A percentile compares a stretch with the other conserved stretches of the same genome.
phyloP scores from a whole-genome alignment of 768 basidiomycete species.

The Daedalea quercina region DNA sequence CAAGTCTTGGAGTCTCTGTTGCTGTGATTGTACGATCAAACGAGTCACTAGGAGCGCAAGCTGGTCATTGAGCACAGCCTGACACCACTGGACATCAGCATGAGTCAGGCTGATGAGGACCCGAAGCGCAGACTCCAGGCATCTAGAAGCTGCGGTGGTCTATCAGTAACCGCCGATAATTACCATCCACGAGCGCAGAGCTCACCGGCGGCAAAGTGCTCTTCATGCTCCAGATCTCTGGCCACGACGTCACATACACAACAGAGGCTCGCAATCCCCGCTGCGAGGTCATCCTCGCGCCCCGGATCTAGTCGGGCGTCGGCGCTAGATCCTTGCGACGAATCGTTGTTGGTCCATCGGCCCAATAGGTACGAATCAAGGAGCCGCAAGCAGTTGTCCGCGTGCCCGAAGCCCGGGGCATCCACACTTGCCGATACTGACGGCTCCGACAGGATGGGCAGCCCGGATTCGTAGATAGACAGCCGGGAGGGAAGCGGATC shows the following conservation, averaged over 20 bases:
- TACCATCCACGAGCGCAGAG: not conserved
- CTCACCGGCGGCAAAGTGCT: constrained; percentile 7
- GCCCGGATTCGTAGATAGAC: constrained; percentile 32
- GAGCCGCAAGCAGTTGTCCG: constrained; percentile 50
- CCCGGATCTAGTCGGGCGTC: constrained; percentile 25
- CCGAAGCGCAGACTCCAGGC: constrained; percentile 52
- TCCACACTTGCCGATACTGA: constrained; percentile 11
- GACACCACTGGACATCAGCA: constrained; percentile 49
- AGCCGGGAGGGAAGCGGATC: constrained; percentile 32
- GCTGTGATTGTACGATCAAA: constrained; percentile 36
- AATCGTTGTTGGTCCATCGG: constrained; percentile 35
- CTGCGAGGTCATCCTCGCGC: constrained; percentile 37
- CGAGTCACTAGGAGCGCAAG: constrained; percentile 43
- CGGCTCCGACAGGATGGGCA: constrained; percentile 30
- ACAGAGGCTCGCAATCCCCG: constrained; percentile 45
- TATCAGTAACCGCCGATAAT: not conserved
- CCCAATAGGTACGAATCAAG: constrained; percentile 59
- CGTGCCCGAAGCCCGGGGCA: constrained; percentile 35
- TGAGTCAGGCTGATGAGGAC: constrained; percentile 71
- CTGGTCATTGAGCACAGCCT: constrained; percentile 39
- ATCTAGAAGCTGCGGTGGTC: constrained; percentile 37
- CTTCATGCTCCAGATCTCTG: constrained; percentile 16
- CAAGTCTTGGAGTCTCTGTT: constrained; percentile 7
- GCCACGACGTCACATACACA: constrained; percentile 38
- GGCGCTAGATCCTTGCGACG: not conserved